Base-by-base conservation (phyloP, 2,329 filamentous ascomycete genomes). In the Cytospora piceicola region DNA sequence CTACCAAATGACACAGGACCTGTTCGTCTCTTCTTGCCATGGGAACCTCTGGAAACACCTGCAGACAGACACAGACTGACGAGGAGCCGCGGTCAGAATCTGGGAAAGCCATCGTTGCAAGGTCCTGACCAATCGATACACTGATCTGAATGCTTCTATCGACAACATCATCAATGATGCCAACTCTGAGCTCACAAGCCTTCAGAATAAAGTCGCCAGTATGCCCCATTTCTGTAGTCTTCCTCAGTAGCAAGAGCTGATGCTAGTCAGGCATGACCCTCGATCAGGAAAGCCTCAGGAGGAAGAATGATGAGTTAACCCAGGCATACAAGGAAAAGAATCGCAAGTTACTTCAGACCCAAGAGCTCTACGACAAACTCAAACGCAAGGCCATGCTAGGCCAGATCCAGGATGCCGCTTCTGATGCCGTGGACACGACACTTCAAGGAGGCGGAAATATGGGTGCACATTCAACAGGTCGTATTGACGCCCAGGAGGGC, bases 1-100 rank as follows among this genome's bases (percentile, higher is more conserved):
- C 34, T 97, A 96, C 72, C 93, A 97, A 74, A 88, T 89, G 24
- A 88, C 88, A 3, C 91, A 95, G 72, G 91, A 97, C 77, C 90
- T 96, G 90, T 93, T 72, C 69, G 82, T 75, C 12, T n/a, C 15
- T 14, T 27, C 65, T 9, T 67, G 70, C 15, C 58, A 57, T 8
- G 65, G 27, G 27, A 29, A 5, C 27, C 27, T 29, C n/a, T 29
- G 65, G 54, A 57, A 67, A 71, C 70, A 71, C 72, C 67, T 54
- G n/a, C n/a, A n/a, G 36, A 29, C 46, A 60, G 30, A 57, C 39
- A 12, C 63, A 58, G n/a, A 20, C 63, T 70, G 27, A 71, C 54
- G 15, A 27, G 49, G 32, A 27, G 51, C 36, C n/a, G 46, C 17
- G 27, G 51, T 57, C 67, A 92, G 89, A 66, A 84, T 89, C 61